Base-by-base conservation (phyloP, 768 basidiomycete genomes). In the Suillus clintonianus region DNA sequence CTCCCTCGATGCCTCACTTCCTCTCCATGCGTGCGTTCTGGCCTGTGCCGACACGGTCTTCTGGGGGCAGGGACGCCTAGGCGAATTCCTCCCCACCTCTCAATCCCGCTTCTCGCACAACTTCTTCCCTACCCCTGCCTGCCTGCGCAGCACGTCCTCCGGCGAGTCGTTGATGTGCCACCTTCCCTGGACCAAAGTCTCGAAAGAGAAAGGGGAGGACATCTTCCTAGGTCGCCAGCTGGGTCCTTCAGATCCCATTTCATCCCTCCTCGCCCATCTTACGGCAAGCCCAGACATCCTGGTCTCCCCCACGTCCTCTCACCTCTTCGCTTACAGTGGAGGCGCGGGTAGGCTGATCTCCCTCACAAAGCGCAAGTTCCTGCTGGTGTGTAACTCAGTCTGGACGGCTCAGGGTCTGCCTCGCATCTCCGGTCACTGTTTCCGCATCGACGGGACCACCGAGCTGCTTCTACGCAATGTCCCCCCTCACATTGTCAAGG, bases 381-480 rank as follows among this genome's bases (percentile, higher is more conserved):
- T 76, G 11, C 34, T n/a, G 2, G 58, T 69, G 0, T 74, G 72
- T 62, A 77, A 75, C 59, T 43, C 45, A 14, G 69, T 76, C 8
- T 74, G 73, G 74, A 6, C 11, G 8, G 51, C 17, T 3, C 27
- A 27, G 15, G 51, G 24, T 7, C 6, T 54, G 17, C 66, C 68
- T 5, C 43, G 22, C 13, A 59, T 72, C 10, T 50, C 48, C 2
- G 78, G 78, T 2, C 75, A 80, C 59, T 69, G 70, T 51, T 77
- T 77, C 62, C 66, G 73, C 24, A 79, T 78, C 58, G 76, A 75
- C 0, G 76, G 76, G 11, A 68, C 76, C 2, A 71, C 74, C 3
- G 66, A 71, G 41, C 65, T 78, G 8, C 74, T 79, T 9, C 65
- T 74, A 0, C 54, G 64, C 1, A 77, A 77, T 19, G 73, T 77